Base-by-base conservation (phyloP, 176 grass and related monocot species). In the Carex cristatella region DNA sequence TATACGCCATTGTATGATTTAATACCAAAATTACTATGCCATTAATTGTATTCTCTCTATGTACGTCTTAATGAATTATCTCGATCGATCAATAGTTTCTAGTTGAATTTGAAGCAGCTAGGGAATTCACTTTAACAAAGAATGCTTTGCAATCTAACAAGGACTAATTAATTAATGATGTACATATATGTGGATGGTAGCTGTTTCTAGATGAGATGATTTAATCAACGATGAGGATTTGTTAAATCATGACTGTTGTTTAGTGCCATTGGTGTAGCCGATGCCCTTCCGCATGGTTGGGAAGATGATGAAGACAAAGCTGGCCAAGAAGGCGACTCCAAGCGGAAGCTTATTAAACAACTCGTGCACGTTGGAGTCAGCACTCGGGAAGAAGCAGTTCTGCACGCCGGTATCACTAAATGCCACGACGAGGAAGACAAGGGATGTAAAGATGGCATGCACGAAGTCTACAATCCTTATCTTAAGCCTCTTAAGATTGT, bases 211-310 rank as follows among this genome's bases (percentile, higher is more conserved):
- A 71, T 71, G 16, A 65, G 15, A 54, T 31, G 71, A 67, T 4
- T 67, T 67, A 33, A 15, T 7, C 5, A 5, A 33, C 12, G 30
- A 67, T 30, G 10, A 15, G 64, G 10, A 7, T 31, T 28, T 4
- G 54, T 5, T 12, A n/a, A 40, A 83, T 83, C 11, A 68, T 13
- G 81, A 67, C 0, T 64, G 48, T 14, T 57, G 87, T 40, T 40
- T 40, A 32, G 73, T 82, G 19, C 54, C 32, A 63, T 82, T 86
- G 2, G 48, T 57, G 51, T 65, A 86, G 53, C 88, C 88, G 27
- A 93, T 80, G 2, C 88, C 86, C 81, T 90, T 93, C 6, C 91
- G 23, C 0, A 42, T 79, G 2, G 91, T 93, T 0, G 88, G 91
- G 23, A 90, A 88, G 28, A 93, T 65, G 27, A 90, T 35, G 44